Conservation (phyloP, 73 alveolate species). For the Paramecium sexaurelia region DNA sequence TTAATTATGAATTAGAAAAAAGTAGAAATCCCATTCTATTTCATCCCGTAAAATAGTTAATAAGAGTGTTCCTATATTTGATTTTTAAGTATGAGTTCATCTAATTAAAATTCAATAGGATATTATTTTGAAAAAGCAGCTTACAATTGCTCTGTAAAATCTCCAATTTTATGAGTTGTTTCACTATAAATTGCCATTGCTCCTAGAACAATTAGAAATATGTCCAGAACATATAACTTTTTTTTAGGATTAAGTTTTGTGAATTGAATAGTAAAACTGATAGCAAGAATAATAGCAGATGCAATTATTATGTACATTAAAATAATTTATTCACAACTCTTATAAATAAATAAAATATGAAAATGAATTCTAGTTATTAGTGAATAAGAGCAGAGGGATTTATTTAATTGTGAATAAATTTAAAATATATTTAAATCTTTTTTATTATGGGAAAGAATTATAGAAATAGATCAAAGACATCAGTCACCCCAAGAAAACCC, state of each 20-base stretch:
- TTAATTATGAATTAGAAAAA: neutral
- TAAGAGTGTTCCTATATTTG: neutral
- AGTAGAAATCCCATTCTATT: constrained; percentile 17
- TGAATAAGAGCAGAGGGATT: constrained; percentile 23
- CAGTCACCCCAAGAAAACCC: constrained; percentile 93
- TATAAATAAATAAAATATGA: neutral
- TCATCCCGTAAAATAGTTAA: neutral
- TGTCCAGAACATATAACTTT: neutral
- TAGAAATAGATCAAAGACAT: constrained; percentile 77
- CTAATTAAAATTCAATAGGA: neutral
- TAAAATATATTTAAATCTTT: constrained; percentile 53
- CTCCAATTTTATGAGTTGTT: neutral
- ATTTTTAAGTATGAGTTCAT: neutral
- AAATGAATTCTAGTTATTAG: neutral
- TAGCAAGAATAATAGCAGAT: neutral
- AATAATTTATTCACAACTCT: neutral
- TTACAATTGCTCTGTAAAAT: neutral
- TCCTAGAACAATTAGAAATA: neutral
- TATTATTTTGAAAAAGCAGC: constrained; percentile 1
- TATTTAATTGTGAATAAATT: constrained; percentile 40
- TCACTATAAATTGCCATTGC: constrained; percentile 41
- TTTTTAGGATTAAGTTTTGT: neutral
- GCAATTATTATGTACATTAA: constrained; percentile 26
- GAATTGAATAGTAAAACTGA: constrained; percentile 34
- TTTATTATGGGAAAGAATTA: constrained; percentile 62